Base-by-base conservation (phyloP, 2,329 filamentous ascomycete species). In the Neobulgaria alba region DNA sequence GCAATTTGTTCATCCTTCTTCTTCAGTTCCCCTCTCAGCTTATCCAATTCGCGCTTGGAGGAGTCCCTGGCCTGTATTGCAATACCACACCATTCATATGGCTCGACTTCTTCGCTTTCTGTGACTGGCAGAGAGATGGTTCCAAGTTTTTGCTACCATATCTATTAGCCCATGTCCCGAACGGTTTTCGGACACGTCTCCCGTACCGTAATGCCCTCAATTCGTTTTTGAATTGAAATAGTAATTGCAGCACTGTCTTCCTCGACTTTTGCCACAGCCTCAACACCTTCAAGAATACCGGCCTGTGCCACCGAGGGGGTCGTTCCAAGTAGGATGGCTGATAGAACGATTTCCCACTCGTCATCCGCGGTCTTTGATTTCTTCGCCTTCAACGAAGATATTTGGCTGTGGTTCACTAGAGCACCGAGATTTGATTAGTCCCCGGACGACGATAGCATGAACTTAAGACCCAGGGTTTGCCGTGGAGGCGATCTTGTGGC, bases 61-160 rank as follows among this genome's bases (percentile, higher is more conserved):
- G 30, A 29, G 18, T 48, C 44, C 3, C 47, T 51, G 7, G 50
- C 43, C 37, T 71, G 63, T 8, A 74, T 68, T 4, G 78, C 75
- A 15, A 67, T 64, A 31, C 71, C 72, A 44, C 80, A 83, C 84
- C 84, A 89, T 41, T 83, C 76, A 46, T 83, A 82, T 3, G 80
- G 64, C 40, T 77, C 72, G 46, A 85, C 71, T 46, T 73, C 72
- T 45, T 77, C 72, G 32, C 74, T 69, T 23, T 70, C 67, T 42
- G 74, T 68, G 49, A 71, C 65, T 29, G 65, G 61, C 3, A 88
- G 63, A 3, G 67, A 64, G 45, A 89, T 70, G 16, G 72, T 64
- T 23, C 84, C 85, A n/a, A 87, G 70, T 19, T 70, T 75, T 79
- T 83, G 78, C 78, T 83, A 48, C 23, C 18, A 12, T 12, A 17